phyloP scores from a whole-genome alignment of 1,284 basidiomycete genomes.

The Cryptococcus maquisensis region DNA sequence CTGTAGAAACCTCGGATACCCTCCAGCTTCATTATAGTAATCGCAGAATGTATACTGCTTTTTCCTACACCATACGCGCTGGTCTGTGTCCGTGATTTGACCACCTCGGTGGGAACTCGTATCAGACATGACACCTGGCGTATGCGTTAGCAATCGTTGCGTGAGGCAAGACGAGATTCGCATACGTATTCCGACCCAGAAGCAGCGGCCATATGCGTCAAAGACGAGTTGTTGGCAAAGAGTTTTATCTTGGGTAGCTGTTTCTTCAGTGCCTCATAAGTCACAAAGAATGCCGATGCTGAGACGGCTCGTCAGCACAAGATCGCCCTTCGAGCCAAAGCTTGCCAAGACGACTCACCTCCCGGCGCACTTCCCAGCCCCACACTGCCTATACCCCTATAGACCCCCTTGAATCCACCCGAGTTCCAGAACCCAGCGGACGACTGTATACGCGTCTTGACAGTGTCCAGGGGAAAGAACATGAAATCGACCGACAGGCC shows the following conservation, averaged over 20 bases:
- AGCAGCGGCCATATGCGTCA: constrained; percentile 77
- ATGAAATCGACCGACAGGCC: constrained; percentile 89
- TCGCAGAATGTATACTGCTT: constrained; percentile 43
- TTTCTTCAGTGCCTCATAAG: constrained; percentile 85
- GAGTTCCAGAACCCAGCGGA: constrained; percentile 77
- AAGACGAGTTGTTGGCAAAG: constrained; percentile 56
- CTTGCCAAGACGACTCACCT: constrained; percentile 55
- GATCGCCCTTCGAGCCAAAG: neutral
- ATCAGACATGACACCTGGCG: constrained; percentile 81
- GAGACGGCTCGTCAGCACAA: neutral
- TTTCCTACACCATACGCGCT: constrained; percentile 58
- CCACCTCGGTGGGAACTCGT: constrained; percentile 89
- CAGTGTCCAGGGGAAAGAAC: constrained; percentile 93
- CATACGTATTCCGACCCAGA: constrained; percentile 76
- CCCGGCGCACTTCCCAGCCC: constrained; percentile 94
- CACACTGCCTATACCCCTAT: constrained; percentile 92
- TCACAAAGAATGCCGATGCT: constrained; percentile 95
- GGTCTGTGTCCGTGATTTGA: constrained; percentile 81
- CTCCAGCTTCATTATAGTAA: constrained; percentile 56
- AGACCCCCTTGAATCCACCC: constrained; percentile 88
- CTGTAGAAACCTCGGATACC: constrained; percentile 70
- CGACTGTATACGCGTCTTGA: constrained; percentile 92
- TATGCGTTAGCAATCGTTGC: constrained; percentile 1
- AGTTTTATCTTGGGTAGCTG: constrained; percentile 55
- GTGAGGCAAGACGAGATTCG: neutral